Base-by-base conservation (phyloP, 2,329 filamentous ascomycete species). In the Samsoniella hepiali region DNA sequence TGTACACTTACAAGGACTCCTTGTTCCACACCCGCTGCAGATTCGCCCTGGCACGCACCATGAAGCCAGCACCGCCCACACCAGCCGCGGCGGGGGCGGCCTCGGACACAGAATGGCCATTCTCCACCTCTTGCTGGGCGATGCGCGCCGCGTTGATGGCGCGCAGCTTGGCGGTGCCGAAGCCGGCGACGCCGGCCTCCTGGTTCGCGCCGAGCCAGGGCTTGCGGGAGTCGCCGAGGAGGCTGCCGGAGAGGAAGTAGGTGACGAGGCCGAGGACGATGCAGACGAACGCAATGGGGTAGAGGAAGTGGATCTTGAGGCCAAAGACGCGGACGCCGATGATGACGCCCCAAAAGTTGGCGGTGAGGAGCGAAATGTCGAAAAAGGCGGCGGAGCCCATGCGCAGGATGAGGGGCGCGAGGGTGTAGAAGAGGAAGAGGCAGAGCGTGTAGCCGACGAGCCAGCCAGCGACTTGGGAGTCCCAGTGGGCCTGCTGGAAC, bases 311-410 rank as follows among this genome's bases (percentile, higher is more conserved):
- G 64, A 99, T 86, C 47, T 77, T 77, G 69, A 90, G 85, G 51
- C 89, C 86, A 72, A 99, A 96, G 56, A 98, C 91, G 73, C 88
- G 84, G 69, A 96, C 86, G 57, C 95, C 95, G 69, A 99, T 94
- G 68, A 96, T 90, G 66, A 96, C 90, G 68, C 93, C 93, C 95
- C 95, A 99, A 79, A 98, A 98, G 78, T 96, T 97, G 70, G 88
- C 91, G 2, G 95, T 98, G 65, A 99, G 82, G 68, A 99, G 81
- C 8, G 90, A 94, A 71, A 98, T 96, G 77, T 99, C 96, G 81
- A 97, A 96, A 78, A 99, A 97, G 27, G 93, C 94, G 3, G 95
- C 95, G 17, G 87, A 91, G 34, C 90, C 90, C 79, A 98, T 90
- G 68, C 95, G 91, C 77, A 98, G 88, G 67, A 99, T 84, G 62